Evolutionary conservation across 2,329 filamentous ascomycete genomes (phyloP).

Genomic region (Fusarium ambrosium): DNA sequence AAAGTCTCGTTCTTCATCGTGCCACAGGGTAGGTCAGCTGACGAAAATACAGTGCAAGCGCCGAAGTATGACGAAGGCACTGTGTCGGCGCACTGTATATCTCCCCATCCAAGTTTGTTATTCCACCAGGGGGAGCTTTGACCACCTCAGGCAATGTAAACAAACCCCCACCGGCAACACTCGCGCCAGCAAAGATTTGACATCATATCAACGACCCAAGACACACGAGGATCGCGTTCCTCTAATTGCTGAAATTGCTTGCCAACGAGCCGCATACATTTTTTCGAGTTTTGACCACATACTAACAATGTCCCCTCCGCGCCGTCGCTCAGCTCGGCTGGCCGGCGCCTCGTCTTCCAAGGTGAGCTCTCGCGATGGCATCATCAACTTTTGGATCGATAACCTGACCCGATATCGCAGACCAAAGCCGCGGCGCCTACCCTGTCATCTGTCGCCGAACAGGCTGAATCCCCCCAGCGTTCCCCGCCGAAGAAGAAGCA

Average conservation of each 20-base stretch:
- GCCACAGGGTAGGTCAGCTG: constrained; percentile 22
- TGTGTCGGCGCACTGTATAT: constrained; percentile 26
- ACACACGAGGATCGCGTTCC: constrained; percentile 42
- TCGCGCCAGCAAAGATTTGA: constrained; percentile 46
- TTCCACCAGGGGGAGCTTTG: constrained; percentile 42
- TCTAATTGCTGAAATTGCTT: constrained; percentile 43
- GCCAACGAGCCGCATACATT: constrained; percentile 30
- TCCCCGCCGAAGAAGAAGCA: constrained; percentile 46
- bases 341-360: constrained; percentile 52
- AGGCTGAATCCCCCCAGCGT: constrained; percentile 54
- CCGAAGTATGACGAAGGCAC: accelerated
- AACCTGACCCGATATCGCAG: constrained; percentile 40
- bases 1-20: background rate
- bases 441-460: constrained; percentile 61
- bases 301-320: constrained; percentile 56
- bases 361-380: constrained; percentile 48
- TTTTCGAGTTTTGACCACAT: constrained; percentile 18
- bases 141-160: constrained; percentile 46
- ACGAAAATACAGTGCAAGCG: constrained; percentile 1
- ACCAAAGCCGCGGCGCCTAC: constrained; percentile 49
- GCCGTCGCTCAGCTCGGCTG: constrained; percentile 61
- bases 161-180: constrained; percentile 47
- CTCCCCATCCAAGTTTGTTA: constrained; percentile 28
- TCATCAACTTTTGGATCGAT: constrained; percentile 14
- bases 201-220: constrained; percentile 48